Evolutionary conservation across 2,329 filamentous ascomycete species (phyloP).

Genomic region (Neobulgaria alba): DNA sequence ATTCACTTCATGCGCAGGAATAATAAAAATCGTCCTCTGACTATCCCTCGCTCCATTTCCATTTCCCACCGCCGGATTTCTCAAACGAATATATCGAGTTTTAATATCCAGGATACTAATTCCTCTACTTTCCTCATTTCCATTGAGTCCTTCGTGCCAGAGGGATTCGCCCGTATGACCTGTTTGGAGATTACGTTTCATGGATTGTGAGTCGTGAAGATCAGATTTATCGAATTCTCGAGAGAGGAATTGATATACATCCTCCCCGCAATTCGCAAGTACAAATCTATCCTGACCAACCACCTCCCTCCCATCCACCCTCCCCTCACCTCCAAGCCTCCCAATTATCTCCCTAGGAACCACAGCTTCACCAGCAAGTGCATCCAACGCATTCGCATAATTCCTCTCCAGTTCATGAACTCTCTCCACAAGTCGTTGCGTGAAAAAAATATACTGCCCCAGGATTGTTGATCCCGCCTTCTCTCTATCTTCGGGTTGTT

Average conservation of each 20-base stretch:
- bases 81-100: conserved; percentile 45
- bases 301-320: conserved; percentile 39
- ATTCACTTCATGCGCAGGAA: conserved; percentile 41
- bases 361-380: conserved; percentile 40
- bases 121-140: conserved; percentile 27
- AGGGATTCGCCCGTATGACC: conserved; percentile 36
- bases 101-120: conserved; percentile 40
- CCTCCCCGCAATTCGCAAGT: conserved; percentile 45
- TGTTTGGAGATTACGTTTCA: conserved; percentile 29
- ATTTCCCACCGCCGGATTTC: no score
- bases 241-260: conserved; percentile 40
- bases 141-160: conserved; percentile 11
- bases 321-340: conserved; percentile 42
- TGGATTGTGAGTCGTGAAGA: conserved; percentile 31
- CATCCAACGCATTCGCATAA: conserved; percentile 42
- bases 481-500: conserved; percentile 31
- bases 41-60: no score
- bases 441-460: conserved; percentile 48
- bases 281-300: conserved; percentile 48
- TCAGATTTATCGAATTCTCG: conserved; percentile 32
- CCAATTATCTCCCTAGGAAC: conserved; percentile 45
- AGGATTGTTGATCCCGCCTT: conserved; percentile 43
- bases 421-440: conserved; percentile 43
- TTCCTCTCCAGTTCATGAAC: conserved; percentile 49
- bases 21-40: conserved; percentile 41